A percentile compares a stretch with the other conserved stretches of the same genome.
phyloP scores from a whole-genome alignment of 2,329 filamentous ascomycete genomes.

The Parastagonospora nodorum region DNA sequence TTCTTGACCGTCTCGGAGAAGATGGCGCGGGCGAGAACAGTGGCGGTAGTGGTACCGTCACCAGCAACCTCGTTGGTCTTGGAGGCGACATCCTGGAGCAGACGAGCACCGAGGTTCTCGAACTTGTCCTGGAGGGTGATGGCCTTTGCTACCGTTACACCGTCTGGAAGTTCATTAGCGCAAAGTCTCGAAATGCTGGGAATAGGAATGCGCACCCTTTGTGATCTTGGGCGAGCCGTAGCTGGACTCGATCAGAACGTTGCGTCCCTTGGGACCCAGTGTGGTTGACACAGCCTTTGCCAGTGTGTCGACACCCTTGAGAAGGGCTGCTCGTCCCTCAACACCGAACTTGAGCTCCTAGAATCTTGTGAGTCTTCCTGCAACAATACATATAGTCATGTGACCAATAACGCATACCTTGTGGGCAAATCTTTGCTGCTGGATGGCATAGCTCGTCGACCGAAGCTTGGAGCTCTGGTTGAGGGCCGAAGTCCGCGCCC shows the following conservation, averaged over 20 bases:
- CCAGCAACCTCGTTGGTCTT: constrained; percentile 99
- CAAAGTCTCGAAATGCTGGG: neutral
- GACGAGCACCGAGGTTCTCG: constrained; percentile 96
- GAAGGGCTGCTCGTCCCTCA: constrained; percentile 84
- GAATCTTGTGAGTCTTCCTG: constrained; percentile 4
- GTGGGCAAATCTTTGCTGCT: constrained; percentile 95
- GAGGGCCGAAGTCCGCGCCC: constrained; percentile 78
- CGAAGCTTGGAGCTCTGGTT: constrained; percentile 61
- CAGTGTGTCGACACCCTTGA: constrained; percentile 94
- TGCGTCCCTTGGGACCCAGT: constrained; percentile 95
- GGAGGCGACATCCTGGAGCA: constrained; percentile 96
- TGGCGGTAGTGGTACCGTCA: constrained; percentile 98
- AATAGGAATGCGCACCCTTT: constrained; percentile 69
- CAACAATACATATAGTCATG: neutral
- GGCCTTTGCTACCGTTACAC: constrained; percentile 69
- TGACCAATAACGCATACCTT: constrained; percentile 67
- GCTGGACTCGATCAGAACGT: constrained; percentile 97
- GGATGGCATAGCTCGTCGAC: constrained; percentile 67
- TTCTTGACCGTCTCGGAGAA: constrained; percentile 99
- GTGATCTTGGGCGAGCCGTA: constrained; percentile 99
- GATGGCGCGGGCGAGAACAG: constrained; percentile 94
- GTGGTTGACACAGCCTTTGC: constrained; percentile 96
- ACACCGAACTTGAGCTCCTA: constrained; percentile 99
- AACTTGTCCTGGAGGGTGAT: constrained; percentile 98
- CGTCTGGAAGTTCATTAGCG: constrained; percentile 46